Evolutionary conservation across 1,284 basidiomycete genomes (phyloP), one percentile per base, ranked within the genome.

Genomic region (Moesziomyces antarcticus): DNA sequence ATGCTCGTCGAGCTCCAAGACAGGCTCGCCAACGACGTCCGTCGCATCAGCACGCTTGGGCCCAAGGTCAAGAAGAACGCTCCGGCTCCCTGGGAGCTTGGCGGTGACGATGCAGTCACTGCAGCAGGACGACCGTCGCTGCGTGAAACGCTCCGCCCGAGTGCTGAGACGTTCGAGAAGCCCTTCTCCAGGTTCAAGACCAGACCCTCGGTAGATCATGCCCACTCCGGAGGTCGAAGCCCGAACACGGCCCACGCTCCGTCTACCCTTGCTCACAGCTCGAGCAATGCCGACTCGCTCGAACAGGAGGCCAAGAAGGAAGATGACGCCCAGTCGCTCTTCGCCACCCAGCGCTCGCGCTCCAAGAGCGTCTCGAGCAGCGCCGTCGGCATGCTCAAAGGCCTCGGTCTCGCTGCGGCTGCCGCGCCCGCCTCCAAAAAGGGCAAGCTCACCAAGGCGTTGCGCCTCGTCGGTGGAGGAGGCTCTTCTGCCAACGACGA

Each of bases 41-140:
- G 52, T 30, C 63, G 73, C 27, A 52, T 77, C 48, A 74, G 70
- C 52, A 68, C 75, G 1, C 68, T 80, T 24, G 79, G 79, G 2
- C 77, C 79, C 47, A 77, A 63, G 51, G 59, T 80, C 41, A 80
- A 80, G 66, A 79, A 77, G 73, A 80, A 80, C 25, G 65, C 75
- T 11, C 79, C 75, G 0, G 79, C 79, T 7, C 79, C 79, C 4
- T 80, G 79, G 79, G 79, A 80, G 48, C 49, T 79, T 11, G 74
- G 60, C 22, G 76, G 66, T 18, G 69, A 75, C 9, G 77, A 73
- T n/a, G 13, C 47, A n/a, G 35, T 46, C 5, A 42, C 67, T 18
- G 7, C 58, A 7, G 21, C 54, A 2, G 57, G 62, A 1, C 61
- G 72, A 35, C 50, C 72, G 6, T 74, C 72, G 14, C 52, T 74